phyloP scores from a whole-genome alignment of 257 asterid genomes.

The Jacaranda copaia region DNA sequence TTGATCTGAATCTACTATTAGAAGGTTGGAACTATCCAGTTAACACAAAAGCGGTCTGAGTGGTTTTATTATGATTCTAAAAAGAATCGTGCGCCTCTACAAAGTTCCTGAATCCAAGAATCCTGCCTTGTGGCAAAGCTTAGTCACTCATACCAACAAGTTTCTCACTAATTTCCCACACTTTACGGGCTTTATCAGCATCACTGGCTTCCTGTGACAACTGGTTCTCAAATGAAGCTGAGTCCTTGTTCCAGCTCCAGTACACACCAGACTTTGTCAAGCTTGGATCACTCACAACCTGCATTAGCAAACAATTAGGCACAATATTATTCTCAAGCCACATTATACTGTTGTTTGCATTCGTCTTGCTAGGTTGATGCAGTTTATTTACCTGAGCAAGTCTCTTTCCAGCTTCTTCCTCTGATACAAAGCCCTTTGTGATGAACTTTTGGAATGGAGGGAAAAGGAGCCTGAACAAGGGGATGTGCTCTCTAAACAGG shows the following conservation, averaged over 20 bases:
- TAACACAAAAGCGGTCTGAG: no score
- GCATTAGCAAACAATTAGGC: slow-evolving; percentile 9
- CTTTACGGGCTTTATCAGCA: slow-evolving; percentile 64
- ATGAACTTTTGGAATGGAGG: slow-evolving; percentile 77
- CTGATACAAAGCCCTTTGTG: slow-evolving; percentile 78
- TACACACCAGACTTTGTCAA: slow-evolving; percentile 81
- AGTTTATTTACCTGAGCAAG: slow-evolving; percentile 63
- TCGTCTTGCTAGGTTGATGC: no score
- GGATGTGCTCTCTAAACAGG: slow-evolving; percentile 73
- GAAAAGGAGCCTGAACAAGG: slow-evolving; percentile 69
- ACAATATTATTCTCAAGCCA: background rate
- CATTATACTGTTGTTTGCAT: no score
- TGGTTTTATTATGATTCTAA: no score
- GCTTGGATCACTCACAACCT: slow-evolving; percentile 81
- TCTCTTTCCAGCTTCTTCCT: slow-evolving; percentile 76
- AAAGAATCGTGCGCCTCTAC: no score
- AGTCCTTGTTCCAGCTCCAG: slow-evolving; percentile 86
- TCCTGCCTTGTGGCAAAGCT: background rate
- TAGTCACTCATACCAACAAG: slow-evolving; percentile 57
- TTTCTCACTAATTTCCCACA: slow-evolving; percentile 77
- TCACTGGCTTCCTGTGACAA: slow-evolving; percentile 79
- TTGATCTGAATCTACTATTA: no score
- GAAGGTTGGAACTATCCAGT: no score
- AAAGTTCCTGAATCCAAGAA: background rate
- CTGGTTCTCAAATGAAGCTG: slow-evolving; percentile 75